phyloP scores from a whole-genome alignment of 345 rosid species.

The Populus alba region DNA sequence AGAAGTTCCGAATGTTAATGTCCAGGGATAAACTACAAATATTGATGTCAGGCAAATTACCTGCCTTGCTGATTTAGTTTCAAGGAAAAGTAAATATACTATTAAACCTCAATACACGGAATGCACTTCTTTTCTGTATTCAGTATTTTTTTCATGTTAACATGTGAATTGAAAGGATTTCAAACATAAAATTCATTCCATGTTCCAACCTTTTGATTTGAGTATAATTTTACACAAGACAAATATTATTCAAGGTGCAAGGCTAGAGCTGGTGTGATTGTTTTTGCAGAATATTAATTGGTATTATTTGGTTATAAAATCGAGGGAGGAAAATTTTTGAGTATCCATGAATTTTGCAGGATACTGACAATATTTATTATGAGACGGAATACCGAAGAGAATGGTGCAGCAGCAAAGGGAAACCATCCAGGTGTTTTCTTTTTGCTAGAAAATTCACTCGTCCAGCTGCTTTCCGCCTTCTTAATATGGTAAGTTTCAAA shows the following conservation, averaged over 20 bases:
- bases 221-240: too few species aligned
- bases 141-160: too few species aligned
- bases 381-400: slow-evolving; percentile 85
- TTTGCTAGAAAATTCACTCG: slow-evolving; percentile 95
- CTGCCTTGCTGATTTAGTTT: too few species aligned
- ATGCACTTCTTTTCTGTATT: too few species aligned
- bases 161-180: too few species aligned
- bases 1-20: neutral
- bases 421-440: slow-evolving; percentile 78
- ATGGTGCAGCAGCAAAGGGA: slow-evolving; percentile 90
- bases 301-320: neutral
- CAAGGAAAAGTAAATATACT: too few species aligned
- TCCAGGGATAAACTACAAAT: too few species aligned
- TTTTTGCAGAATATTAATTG: neutral
- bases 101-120: too few species aligned
- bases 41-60: too few species aligned
- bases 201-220: neutral
- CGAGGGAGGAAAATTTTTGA: neutral
- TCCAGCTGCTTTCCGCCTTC: slow-evolving; percentile 83
- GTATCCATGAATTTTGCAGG: slow-evolving; percentile 41
- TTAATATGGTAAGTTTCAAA: slow-evolving; percentile 46
- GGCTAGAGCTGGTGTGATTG: neutral
- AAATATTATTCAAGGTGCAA: neutral
- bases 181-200: too few species aligned
- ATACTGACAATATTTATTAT: slow-evolving; percentile 70